Evolutionary conservation across 164 flowering plant genomes (phyloP), one percentile per base, ranked within the genome.

Genomic region (Saururus chinensis): DNA sequence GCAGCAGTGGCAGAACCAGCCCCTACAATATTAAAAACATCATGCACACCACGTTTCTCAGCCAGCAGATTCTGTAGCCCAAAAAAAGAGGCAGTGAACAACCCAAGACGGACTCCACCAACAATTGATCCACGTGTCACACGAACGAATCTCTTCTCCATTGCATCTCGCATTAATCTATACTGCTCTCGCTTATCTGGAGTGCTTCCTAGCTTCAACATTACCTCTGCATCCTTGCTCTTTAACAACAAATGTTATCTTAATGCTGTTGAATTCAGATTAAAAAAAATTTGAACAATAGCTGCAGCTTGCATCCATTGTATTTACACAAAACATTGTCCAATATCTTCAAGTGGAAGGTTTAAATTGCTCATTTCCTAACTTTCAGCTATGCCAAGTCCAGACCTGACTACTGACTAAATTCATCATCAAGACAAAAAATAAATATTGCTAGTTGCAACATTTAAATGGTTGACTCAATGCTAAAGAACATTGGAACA

Each of bases 211-310:
- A 91, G 86, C 80, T 91, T 87, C 76, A 95, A 72, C 82, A 80
- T 81, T 13, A 91, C 88, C 73, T 90, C 99, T 57, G 96, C 99
- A 83, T 95, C 99, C 75, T 95, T 95, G 74, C 99, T 91, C 99
- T 93, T 76, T 60, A 59, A 69, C 62, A 42, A 59, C 37, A 66
- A 11, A 51, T 21, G 51, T 60, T 30, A 51, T 4, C 49, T 45
- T 41, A 55, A 22, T 14, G 41, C 37, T 48, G 20, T 59, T 8
- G 51, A 14, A 22, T 51, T 26, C 45, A 7, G 59, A n/a, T n/a
- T 56, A 8, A 61, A 51, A 24, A 51, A 59, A 35, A 41, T 16
- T 35, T 11, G 21, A 37, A 9, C 37, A 30, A 30, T 2, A 30
- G 6, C 37, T 30, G 37, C 37, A 30, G 37, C 37, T 30, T 2